phyloP scores from a whole-genome alignment of 1,139 yeast genomes.

The Protomyces lactucae-debilis region DNA sequence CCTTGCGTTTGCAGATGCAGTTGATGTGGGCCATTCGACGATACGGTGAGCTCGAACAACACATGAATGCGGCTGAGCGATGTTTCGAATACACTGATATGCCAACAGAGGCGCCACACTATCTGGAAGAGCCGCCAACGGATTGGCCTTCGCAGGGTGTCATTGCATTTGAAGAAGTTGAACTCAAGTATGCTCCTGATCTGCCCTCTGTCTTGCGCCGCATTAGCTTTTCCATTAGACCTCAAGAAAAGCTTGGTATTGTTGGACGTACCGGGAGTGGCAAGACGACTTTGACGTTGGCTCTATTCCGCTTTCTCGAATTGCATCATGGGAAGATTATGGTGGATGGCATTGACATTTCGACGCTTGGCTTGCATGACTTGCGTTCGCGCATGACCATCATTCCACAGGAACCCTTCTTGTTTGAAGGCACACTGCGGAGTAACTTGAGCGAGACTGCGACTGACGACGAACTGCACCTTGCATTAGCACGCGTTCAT shows the following conservation, averaged over 20 bases:
- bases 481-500: conserved; percentile 80
- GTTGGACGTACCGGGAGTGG: conserved; percentile 99
- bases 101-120: conserved; percentile 77
- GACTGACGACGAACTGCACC: conserved; percentile 66
- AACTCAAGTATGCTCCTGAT: conserved; percentile 81
- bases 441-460: conserved; percentile 76
- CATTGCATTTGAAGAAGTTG: conserved; percentile 67
- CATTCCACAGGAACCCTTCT: conserved; percentile 91
- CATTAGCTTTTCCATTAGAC: conserved; percentile 70
- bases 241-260: conserved; percentile 84
- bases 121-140: conserved; percentile 60
- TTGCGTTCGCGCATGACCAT: conserved; percentile 81
- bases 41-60: conserved; percentile 86
- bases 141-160: conserved; percentile 84
- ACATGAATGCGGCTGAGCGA: conserved; percentile 95
- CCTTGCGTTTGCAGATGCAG: conserved; percentile 80
- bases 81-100: conserved; percentile 68
- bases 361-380: conserved; percentile 71
- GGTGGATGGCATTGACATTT: conserved; percentile 85
- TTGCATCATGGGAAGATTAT: conserved; percentile 77
- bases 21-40: conserved; percentile 92
- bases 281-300: conserved; percentile 91
- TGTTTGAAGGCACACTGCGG: conserved; percentile 79
- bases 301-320: conserved; percentile 85
- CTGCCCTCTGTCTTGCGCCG: conserved; percentile 84